A percentile compares a stretch with the other conserved stretches of the same genome.
These are phyloP conservation scores for Neurospora terricola DNA, from an alignment of 495 filamentous ascomycete genomes.

Conservation along the genomic window DNA sequence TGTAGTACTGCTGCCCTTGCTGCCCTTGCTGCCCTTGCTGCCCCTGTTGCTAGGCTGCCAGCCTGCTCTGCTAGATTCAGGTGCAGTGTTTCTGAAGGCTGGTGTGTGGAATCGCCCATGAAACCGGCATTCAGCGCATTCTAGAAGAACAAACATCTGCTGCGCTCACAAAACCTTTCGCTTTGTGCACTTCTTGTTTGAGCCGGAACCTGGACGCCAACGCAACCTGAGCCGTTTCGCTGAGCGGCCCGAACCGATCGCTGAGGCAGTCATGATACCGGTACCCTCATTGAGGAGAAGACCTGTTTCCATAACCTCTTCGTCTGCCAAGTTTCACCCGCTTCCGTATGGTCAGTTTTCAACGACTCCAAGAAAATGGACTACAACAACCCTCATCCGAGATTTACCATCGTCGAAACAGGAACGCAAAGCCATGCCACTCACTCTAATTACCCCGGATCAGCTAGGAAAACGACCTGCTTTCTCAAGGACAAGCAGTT, in stretches of 20 bases:
- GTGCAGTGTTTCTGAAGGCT: neutral
- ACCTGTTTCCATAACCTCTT: neutral
- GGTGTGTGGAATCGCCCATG: neutral
- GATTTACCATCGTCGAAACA: neutral
- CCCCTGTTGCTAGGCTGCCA: neutral
- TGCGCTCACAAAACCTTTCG: neutral
- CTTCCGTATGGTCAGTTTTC: neutral
- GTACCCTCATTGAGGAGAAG: neutral
- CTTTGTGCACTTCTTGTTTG: neutral
- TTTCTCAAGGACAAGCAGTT: neutral
- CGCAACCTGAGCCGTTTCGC: neutral
- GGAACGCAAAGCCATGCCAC: neutral
- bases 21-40: neutral
- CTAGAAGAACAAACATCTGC: neutral
- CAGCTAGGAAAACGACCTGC: neutral
- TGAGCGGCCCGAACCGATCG: neutral
- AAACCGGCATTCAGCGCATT: neutral
- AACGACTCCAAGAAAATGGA: neutral
- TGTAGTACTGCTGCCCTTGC: constrained; percentile 7
- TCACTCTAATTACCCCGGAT: neutral
- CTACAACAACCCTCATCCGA: neutral
- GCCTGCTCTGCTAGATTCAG: neutral
- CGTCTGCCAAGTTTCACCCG: neutral
- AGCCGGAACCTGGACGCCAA: neutral
- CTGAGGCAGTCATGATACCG: neutral